phyloP scores from a whole-genome alignment of 768 basidiomycete genomes.

The Boletus pseudo-olivaceus region DNA sequence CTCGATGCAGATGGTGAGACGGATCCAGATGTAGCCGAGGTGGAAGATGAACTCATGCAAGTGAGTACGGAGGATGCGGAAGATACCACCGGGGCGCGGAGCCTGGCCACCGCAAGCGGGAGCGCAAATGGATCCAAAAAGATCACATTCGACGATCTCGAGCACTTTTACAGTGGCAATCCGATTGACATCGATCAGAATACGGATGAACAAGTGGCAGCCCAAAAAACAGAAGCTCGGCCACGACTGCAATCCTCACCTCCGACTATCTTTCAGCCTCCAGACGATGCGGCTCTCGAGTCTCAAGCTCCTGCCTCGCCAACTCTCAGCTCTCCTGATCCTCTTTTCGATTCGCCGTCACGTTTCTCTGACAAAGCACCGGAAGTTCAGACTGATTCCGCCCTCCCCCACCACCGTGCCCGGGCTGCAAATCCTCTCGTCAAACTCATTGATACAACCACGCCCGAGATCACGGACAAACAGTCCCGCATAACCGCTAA shows the following conservation, averaged over 20 bases:
- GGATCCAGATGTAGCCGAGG: constrained; percentile 37
- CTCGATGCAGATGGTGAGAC: constrained; percentile 32
- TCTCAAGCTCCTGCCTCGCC: constrained; percentile 13
- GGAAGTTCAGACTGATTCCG: constrained; percentile 3
- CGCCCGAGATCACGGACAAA: constrained; percentile 19
- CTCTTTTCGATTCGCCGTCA: constrained; percentile 30
- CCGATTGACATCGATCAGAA: constrained; percentile 32
- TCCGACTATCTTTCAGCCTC: background rate
- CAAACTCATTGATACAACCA: constrained; percentile 43
- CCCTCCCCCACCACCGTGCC: constrained; percentile 40
- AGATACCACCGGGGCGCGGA: constrained; percentile 1
- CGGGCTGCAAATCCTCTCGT: constrained; percentile 53
- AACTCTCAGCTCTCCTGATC: constrained; percentile 13
- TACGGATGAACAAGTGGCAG: constrained; percentile 11
- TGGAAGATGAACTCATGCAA: constrained; percentile 33
- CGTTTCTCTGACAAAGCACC: constrained; percentile 1
- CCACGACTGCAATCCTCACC: background rate
- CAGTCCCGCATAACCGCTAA: constrained; percentile 49
- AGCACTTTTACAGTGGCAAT: constrained; percentile 28
- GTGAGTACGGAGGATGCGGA: constrained; percentile 20
- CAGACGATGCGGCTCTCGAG: background rate
- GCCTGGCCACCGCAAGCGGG: background rate
- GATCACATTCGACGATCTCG: constrained; percentile 28
- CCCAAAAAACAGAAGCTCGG: constrained; percentile 1
- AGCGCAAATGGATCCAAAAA: constrained; percentile 2